phyloP scores from a whole-genome alignment of 805 yeast species.

The Dipodascus geniculatus region DNA sequence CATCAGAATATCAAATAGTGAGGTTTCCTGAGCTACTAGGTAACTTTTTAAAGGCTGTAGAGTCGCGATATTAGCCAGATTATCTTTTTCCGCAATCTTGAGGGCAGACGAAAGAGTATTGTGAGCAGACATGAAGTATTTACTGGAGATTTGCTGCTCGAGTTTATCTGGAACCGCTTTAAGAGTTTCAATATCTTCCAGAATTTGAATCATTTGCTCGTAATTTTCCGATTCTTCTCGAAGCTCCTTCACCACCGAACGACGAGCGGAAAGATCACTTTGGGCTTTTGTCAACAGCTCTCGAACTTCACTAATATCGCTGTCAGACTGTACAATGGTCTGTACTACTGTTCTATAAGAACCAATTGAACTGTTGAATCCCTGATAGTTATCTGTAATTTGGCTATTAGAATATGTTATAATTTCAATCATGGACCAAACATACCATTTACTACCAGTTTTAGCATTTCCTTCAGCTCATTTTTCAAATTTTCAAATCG shows the following conservation, averaged over 20 bases:
- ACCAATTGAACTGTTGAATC: constrained; percentile 77
- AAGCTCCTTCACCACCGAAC: constrained; percentile 49
- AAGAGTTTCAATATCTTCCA: constrained; percentile 55
- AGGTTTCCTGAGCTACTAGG: constrained; percentile 27
- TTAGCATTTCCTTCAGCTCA: constrained; percentile 44
- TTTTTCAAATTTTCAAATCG: constrained; percentile 55
- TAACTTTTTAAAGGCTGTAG: constrained; percentile 23
- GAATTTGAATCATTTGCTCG: constrained; percentile 55
- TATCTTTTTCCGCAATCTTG: constrained; percentile 21
- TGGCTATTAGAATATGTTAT: background rate
- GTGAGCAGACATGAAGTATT: constrained; percentile 57
- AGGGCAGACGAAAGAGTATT: constrained; percentile 37
- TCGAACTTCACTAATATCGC: constrained; percentile 37
- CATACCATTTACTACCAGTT: constrained; percentile 53
- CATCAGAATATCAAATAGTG: constrained; percentile 56
- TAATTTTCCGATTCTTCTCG: constrained; percentile 51
- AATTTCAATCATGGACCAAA: no score
- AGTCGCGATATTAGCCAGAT: constrained; percentile 21
- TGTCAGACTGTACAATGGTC: constrained; percentile 54
- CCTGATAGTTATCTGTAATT: constrained; percentile 49
- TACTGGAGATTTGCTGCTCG: constrained; percentile 58
- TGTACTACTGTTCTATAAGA: constrained; percentile 64
- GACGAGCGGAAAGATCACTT: constrained; percentile 38
- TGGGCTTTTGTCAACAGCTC: constrained; percentile 38
- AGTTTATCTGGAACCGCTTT: constrained; percentile 47